Evolutionary conservation across 345 rosid species (phyloP), one percentile per base, ranked within the genome.

Genomic region (Heritiera littoralis): DNA sequence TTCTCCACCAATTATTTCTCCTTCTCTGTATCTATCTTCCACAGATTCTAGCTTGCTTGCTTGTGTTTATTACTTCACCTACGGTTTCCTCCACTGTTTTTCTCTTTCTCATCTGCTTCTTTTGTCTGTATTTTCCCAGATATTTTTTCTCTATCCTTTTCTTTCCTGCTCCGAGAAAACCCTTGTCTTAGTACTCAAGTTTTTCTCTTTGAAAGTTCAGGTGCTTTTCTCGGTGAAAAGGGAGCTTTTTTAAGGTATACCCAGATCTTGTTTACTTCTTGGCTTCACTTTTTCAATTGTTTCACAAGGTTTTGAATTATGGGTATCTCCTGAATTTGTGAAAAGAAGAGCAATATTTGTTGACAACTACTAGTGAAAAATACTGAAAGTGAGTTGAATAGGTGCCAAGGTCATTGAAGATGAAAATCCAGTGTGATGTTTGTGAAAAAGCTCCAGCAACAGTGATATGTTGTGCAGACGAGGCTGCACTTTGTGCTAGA

Each of bases 341-440:
- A 35, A 35, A 35, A 35, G 2, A 35, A 54, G 61, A 46, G 46
- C 49, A 3, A 71, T 71, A 51, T 49, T 71, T 18, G 69, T 38
- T 38, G 15, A 65, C 8, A 65, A 65, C 11, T 14, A 35, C 1
- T 51, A 9, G 56, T 48, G 38, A 48, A 14, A 59, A 59, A 59
- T 59, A 12, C 0, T 5, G 67, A 30, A 4, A 9, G 14, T 23
- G 38, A 35, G 66, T 8, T 51, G 60, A 71, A 28, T 49, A 11
- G 46, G 55, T 35, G 2, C 10, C 43, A 32, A 32, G 23, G 7
- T 51, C 58, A 7, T 35, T 20, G 4, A 15, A 76, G 82, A 95
- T 95, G 99, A 95, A 93, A 88, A 91, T 95, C 66, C 98, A 95
- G 88, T 95, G 99, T 86, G 99, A 95, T 85, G 98, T 92, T 17